Evolutionary conservation across 441 rosid genomes (phyloP), one percentile per base, ranked within the genome.

Genomic region (Geranium incanum): DNA sequence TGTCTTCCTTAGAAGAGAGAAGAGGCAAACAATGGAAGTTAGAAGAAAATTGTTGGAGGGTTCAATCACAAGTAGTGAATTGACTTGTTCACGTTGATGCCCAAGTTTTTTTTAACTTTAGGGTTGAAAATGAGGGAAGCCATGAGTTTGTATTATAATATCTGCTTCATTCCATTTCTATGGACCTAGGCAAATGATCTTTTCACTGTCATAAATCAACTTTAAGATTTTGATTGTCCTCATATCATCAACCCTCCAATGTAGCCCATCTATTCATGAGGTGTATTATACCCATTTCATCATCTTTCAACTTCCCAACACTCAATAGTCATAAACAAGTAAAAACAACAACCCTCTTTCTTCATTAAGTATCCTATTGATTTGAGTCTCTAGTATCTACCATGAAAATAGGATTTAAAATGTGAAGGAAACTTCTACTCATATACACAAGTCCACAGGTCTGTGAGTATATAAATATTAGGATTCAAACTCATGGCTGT

Each of bases 221-320:
- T 23, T 41, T 52, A 5, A 15, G 1, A 9, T 68, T 62, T 41
- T n/a, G 50, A 64, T 18, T 18, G 15, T 68, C 67, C 68, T 55
- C 70, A 55, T 43, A 55, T 43, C 66, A 65, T 28, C 33, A 28
- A 28, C 64, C 68, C 72, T 64, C 55, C 48, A 39, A 55, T 62
- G 69, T 52, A 68, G 64, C 64, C 78, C 68, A 45, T 81, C 82
- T 76, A 76, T 71, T 60, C 78, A 60, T 36, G 43, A 66, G 70
- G 8, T 36, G 8, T 43, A 7, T 7, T 59, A n/a, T 38, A 6
- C 52, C 28, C 18, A 50, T 38, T 39, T 68, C 57, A 16, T 38
- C 70, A 68, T 68, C 57, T 41, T 23, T 15, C 50, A 43, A 15
- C 37, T 45, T 55, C 13, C 21, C n/a, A 28, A 38, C 57, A 19